Evolutionary conservation across 2,329 filamentous ascomycete genomes (phyloP), one percentile per base, ranked within the genome.

Genomic region (Parastagonospora avenae): DNA sequence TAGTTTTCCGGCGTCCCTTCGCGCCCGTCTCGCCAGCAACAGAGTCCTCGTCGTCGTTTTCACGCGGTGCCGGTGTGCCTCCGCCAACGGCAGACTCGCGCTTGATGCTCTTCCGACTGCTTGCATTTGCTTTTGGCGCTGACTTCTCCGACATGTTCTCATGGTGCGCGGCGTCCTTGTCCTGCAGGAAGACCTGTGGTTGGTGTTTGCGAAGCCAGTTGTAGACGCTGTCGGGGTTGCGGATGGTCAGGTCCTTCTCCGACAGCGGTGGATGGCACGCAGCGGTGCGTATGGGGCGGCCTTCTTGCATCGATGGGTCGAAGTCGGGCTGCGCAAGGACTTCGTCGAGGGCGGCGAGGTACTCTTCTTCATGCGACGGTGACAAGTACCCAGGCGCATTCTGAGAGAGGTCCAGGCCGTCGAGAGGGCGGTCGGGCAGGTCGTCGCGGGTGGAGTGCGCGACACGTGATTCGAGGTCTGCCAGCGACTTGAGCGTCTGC

Each of bases 151-250:
- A 68, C 39, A 67, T 31, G 50, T 74, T 74, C 44, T 77, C 74
- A 45, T 70, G 73, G 46, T 72, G 67, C 8, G 54, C 54, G 6
- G 63, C 63, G 52, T 77, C 78, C 59, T 86, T 84, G 64, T 92
- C 90, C 71, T 96, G 89, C 15, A 95, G 77, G 77, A 96, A 92
- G 42, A 92, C 87, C 72, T 93, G 87, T 2, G 92, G 90, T 52
- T 91, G 87, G 73, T 96, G 83, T 68, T 91, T 87, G 56, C 91
- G 85, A 10, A 99, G 83, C 94, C 94, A 99, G 73, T 95, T 97
- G 77, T 96, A 95, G 2, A 96, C 92, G 52, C 90, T 95, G 36
- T 91, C 90, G 0, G 92, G 92, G 71, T 97, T 97, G 44, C 84
- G 84, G 19, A 91, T 74, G 48, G 85, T 80, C 37, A 80, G 72